These are phyloP conservation scores for Meripilus lineatus DNA, from an alignment of 1,284 basidiomycete species.

Conservation along the genomic window DNA sequence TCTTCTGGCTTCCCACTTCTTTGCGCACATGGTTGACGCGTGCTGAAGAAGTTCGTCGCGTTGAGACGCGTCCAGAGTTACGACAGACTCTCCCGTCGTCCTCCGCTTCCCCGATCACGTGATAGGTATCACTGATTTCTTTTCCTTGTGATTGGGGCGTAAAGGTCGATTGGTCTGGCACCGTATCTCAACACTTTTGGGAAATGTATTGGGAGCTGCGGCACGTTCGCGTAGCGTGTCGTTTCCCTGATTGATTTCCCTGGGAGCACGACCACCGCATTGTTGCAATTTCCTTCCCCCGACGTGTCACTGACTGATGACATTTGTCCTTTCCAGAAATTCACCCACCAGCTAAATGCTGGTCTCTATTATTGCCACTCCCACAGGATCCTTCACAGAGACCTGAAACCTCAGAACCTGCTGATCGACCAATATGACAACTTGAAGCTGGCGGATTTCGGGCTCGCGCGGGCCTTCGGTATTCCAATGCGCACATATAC, in stretches of 20 bases:
- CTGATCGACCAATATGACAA: constrained; percentile 90
- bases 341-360: constrained; percentile 81
- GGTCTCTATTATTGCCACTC: constrained; percentile 95
- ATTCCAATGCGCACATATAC: constrained; percentile 98
- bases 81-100: no score
- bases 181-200: no score
- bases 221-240: no score
- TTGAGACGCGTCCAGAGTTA: constrained; percentile 23
- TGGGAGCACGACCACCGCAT: background rate
- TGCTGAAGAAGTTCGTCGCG: constrained; percentile 20
- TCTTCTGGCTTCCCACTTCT: constrained; percentile 5
- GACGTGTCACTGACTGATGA: no score
- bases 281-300: background rate
- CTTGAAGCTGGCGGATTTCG: constrained; percentile 96
- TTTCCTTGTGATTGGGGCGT: no score
- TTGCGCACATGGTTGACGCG: constrained; percentile 21
- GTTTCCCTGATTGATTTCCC: constrained; percentile 17
- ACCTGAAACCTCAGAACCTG: constrained; percentile 97
- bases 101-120: no score
- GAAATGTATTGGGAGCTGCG: no score
- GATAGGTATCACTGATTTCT: no score
- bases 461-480: constrained; percentile 94
- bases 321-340: constrained; percentile 80
- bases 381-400: constrained; percentile 93
- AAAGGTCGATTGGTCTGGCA: no score